Evolutionary conservation across 768 basidiomycete species (phyloP).

Genomic region (Russula sp.): DNA sequence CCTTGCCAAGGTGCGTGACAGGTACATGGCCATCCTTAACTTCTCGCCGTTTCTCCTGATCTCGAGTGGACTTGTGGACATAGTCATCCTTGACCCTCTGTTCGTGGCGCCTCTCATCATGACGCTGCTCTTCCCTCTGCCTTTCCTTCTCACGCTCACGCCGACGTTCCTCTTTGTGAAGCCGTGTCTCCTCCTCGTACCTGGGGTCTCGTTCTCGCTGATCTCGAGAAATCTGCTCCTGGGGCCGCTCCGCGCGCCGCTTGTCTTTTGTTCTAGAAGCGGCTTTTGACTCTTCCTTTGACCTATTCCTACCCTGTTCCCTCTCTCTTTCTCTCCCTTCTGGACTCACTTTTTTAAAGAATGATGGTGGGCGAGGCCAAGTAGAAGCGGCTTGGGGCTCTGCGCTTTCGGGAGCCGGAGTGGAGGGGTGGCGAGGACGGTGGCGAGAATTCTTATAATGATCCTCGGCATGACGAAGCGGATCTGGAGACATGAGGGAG

Average conservation of each 20-base stretch:
- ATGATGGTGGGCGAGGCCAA: constrained; percentile 26
- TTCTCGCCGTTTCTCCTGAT: constrained; percentile 26
- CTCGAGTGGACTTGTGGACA: constrained; percentile 11
- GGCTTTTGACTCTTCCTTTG: constrained; percentile 15
- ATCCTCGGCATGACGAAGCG: constrained; percentile 18
- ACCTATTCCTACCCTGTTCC: constrained; percentile 15
- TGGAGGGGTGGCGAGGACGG: constrained; percentile 15
- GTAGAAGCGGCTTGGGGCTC: constrained; percentile 18
- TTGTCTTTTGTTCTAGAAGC: constrained; percentile 28
- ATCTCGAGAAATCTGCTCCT: constrained; percentile 29
- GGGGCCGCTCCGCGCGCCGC: constrained; percentile 28
- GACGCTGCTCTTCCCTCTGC: constrained; percentile 27
- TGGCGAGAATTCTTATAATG: constrained; percentile 26
- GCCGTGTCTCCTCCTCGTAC: constrained; percentile 26
- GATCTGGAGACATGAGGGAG: constrained; percentile 18
- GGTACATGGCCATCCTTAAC: constrained; percentile 31
- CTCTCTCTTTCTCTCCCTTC: constrained; percentile 21
- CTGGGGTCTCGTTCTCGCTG: constrained; percentile 18
- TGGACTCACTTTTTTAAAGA: constrained; percentile 32
- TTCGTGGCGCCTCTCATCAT: constrained; percentile 29
- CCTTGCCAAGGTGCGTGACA: constrained; percentile 3
- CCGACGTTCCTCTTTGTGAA: constrained; percentile 30
- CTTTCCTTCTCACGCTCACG: constrained; percentile 30
- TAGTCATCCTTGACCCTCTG: constrained; percentile 30
- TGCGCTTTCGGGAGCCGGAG: constrained; percentile 4